Evolutionary conservation across 2,329 filamentous ascomycete species (phyloP).

Genomic region (Paraconiothyrium sp.): DNA sequence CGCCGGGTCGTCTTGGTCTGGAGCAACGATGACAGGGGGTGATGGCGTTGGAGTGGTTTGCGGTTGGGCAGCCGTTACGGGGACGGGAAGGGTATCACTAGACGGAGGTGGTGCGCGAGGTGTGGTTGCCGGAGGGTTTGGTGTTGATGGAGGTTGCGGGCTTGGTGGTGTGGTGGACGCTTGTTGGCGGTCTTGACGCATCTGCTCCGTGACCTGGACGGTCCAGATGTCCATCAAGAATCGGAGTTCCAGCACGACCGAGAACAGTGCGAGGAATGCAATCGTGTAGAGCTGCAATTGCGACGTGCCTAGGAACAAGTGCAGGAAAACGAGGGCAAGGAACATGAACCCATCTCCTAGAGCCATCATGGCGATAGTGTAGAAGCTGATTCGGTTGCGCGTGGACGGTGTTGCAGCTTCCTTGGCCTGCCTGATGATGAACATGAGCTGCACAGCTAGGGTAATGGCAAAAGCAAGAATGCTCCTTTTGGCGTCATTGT

Average conservation of each 20-base stretch:
- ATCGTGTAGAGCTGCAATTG: slow-evolving; percentile 65
- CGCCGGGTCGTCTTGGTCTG: slow-evolving; percentile 64
- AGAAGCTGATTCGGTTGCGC: slow-evolving; percentile 70
- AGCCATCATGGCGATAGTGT: slow-evolving; percentile 69
- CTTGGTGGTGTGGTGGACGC: slow-evolving; percentile 39
- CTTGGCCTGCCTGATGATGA: slow-evolving; percentile 70
- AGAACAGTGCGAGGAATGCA: slow-evolving; percentile 68
- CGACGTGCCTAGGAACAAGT: slow-evolving; percentile 61
- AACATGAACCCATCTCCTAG: slow-evolving; percentile 69
- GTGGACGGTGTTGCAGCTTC: slow-evolving; percentile 72
- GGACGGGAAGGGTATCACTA: slow-evolving; percentile 57
- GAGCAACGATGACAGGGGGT: slow-evolving; percentile 66
- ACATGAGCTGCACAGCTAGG: slow-evolving; percentile 62
- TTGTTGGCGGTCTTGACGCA: slow-evolving; percentile 55
- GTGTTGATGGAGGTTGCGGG: slow-evolving; percentile 29
- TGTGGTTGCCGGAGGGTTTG: no score
- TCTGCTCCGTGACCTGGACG: slow-evolving; percentile 64
- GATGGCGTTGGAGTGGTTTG: slow-evolving; percentile 47
- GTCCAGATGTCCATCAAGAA: slow-evolving; percentile 75
- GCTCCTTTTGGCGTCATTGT: slow-evolving; percentile 61
- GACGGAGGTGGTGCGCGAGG: no score
- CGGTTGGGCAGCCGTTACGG: slow-evolving; percentile 58
- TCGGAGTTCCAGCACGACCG: slow-evolving; percentile 69
- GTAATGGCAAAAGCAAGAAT: slow-evolving; percentile 62
- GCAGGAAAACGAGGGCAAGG: slow-evolving; percentile 63